Evolutionary conservation across 1,284 basidiomycete genomes (phyloP).

Genomic region (Pyrrhoderma lamaoense): DNA sequence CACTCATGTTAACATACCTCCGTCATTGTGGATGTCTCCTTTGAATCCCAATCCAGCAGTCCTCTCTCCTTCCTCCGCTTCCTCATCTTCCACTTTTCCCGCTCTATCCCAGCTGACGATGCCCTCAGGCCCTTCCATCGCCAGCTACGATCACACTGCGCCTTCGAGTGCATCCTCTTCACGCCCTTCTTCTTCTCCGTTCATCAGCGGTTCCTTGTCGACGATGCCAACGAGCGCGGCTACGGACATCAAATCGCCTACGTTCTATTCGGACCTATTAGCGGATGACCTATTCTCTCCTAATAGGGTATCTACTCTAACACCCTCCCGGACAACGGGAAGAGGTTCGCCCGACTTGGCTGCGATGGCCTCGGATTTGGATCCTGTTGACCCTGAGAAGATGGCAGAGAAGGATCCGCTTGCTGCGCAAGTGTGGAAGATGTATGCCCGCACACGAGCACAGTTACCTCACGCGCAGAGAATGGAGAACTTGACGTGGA

Average conservation of each 20-base stretch:
- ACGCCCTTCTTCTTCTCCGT: conserved; percentile 10
- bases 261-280: conserved; percentile 61
- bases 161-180: conserved; percentile 21
- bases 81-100: conserved; percentile 13
- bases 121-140: conserved; percentile 17
- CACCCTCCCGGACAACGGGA: conserved; percentile 50
- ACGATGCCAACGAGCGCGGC: conserved; percentile 18
- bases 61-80: not conserved
- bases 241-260: conserved; percentile 32
- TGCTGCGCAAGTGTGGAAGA: conserved; percentile 94
- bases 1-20: conserved; percentile 49
- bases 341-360: conserved; percentile 56
- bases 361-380: conserved; percentile 29
- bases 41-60: conserved; percentile 13
- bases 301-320: conserved; percentile 42
- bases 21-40: conserved; percentile 77
- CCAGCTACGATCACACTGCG: conserved; percentile 23
- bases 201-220: conserved; percentile 14
- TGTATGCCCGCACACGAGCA: conserved; percentile 87
- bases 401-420: conserved; percentile 80
- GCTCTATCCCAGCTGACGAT: conserved; percentile 16
- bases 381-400: conserved; percentile 51
- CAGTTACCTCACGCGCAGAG: conserved; percentile 85
- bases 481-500: conserved; percentile 97
- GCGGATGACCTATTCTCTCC: conserved; percentile 53